Percentiles rank a stretch among this genome's conserved stretches.
phyloP scores from a whole-genome alignment of 306 rosid species.

The Lupinus albus region DNA sequence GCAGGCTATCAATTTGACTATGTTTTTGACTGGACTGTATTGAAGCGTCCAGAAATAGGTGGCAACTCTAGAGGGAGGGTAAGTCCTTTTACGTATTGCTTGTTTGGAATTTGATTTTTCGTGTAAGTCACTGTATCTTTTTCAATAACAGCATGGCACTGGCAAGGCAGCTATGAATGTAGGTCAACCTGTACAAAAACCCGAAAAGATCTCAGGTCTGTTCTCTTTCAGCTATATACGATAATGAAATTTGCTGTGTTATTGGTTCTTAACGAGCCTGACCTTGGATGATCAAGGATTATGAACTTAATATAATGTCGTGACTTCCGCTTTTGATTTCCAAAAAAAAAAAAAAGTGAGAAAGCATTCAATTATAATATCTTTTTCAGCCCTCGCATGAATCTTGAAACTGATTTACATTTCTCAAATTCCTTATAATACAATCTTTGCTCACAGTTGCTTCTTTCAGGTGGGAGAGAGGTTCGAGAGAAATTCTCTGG shows the following conservation, averaged over 20 bases:
- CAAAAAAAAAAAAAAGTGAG: conserved; percentile 3
- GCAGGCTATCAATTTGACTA: conserved; percentile 89
- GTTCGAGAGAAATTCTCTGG: conserved; percentile 85
- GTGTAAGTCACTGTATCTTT: conserved; percentile 32
- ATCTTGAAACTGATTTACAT: conserved; percentile 32
- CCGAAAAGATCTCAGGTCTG: conserved; percentile 77
- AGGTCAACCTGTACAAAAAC: conserved; percentile 66
- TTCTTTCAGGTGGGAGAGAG: conserved; percentile 79
- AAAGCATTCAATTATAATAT: conserved; percentile 14
- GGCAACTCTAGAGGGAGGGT: conserved; percentile 80
- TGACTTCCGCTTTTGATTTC: conserved; percentile 16
- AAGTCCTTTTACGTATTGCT: conserved; percentile 39
- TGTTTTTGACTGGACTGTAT: conserved; percentile 86
- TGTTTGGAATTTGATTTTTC: conserved; percentile 25
- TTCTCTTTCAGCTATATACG: conserved; percentile 38
- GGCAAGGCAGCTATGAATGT: conserved; percentile 75
- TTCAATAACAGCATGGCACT: conserved; percentile 55
- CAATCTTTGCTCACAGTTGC: conserved; percentile 41
- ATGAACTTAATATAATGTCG: conserved; percentile 3
- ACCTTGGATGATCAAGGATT: conserved; percentile 19
- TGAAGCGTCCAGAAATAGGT: conserved; percentile 77
- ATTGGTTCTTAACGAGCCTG: conserved; percentile 19
- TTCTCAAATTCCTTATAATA: conserved; percentile 29
- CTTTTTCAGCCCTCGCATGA: background rate
- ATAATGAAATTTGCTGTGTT: conserved; percentile 33